Conservation (phyloP, 192 early-diverging fungal genomes). For the Dimargaris verticillata region DNA sequence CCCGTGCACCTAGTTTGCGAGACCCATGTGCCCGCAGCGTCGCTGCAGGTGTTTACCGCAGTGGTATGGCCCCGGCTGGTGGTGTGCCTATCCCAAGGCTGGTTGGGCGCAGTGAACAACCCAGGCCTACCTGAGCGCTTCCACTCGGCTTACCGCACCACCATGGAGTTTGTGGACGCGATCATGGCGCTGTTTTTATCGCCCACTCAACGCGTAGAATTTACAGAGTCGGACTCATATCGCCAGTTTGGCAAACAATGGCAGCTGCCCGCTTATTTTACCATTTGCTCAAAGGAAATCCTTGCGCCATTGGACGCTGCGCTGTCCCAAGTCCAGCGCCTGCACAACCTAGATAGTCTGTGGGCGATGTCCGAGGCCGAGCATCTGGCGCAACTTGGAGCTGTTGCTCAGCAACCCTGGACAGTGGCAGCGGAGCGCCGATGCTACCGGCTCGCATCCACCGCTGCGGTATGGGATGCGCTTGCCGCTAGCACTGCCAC, state of each 20-base stretch:
- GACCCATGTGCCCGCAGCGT: not conserved
- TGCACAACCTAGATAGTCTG: not conserved
- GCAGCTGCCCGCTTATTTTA: conserved; percentile 7
- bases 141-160: not conserved
- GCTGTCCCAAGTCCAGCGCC: not conserved
- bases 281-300: not conserved
- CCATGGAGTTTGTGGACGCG: conserved; percentile 2
- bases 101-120: conserved; percentile 7
- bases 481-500: no score
- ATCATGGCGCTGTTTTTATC: not conserved
- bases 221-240: not conserved
- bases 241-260: conserved; percentile 5
- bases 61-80: not conserved
- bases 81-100: not conserved
- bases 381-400: not conserved
- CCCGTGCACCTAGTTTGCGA: not conserved
- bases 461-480: no score
- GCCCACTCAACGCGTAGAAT: not conserved
- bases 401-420: no score
- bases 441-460: no score
- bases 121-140: conserved; percentile 3
- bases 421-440: no score
- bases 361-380: not conserved
- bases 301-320: not conserved
- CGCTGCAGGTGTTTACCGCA: not conserved